A percentile compares a stretch with the other conserved stretches of the same genome.
phyloP scores from a whole-genome alignment of 352 stramenopile species.

The Globisporangium polare region DNA sequence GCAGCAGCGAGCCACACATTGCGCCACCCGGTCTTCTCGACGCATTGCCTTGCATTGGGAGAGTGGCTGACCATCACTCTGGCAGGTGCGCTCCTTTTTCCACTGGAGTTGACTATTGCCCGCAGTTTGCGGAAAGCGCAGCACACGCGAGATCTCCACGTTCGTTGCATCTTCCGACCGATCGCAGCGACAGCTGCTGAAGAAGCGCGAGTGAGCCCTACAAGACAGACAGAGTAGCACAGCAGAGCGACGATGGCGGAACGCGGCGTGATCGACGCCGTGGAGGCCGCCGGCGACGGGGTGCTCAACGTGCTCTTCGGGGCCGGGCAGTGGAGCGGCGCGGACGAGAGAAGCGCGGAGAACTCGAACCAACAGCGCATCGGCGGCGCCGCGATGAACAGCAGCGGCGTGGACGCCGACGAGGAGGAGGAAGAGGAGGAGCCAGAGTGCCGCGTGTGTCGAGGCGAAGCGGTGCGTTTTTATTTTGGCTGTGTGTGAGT shows the following conservation, averaged over 20 bases:
- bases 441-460: slow-evolving; percentile 92
- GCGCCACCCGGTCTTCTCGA: too few relatives aligned
- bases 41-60: too few relatives aligned
- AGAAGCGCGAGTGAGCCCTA: too few relatives aligned
- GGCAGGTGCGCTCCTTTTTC: not conserved
- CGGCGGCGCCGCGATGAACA: not conserved
- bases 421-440: slow-evolving; percentile 75
- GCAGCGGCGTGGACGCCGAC: slow-evolving; percentile 3
- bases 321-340: not conserved
- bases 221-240: not conserved
- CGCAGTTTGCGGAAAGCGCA: not conserved
- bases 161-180: not conserved
- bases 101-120: not conserved
- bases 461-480: slow-evolving; percentile 79
- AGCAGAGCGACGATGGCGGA: slow-evolving; percentile 7
- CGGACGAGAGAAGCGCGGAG: not conserved
- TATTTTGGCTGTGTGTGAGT: not conserved
- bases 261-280: slow-evolving; percentile 6
- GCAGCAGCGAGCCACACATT: not conserved
- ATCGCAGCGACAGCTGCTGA: not conserved
- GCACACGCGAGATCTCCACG: too few relatives aligned
- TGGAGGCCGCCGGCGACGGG: slow-evolving; percentile 6
- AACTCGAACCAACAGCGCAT: not conserved
- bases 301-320: slow-evolving; percentile 5
- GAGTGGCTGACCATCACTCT: not conserved